Evolutionary conservation across 352 stramenopile species (phyloP).

Genomic region (Globisporangium cystogenes): DNA sequence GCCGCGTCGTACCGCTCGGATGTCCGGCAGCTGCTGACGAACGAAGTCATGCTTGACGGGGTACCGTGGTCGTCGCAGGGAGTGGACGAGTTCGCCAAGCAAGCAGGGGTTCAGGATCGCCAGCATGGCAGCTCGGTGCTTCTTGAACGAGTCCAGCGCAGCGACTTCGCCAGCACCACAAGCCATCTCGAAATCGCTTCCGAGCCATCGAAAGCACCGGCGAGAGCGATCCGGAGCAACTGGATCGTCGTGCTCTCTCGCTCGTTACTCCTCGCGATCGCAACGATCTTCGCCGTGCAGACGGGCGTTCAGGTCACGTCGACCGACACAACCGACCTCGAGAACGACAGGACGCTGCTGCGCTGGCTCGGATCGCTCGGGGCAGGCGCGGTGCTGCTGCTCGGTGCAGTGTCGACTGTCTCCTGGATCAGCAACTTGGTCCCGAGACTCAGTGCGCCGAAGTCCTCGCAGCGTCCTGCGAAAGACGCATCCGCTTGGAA

Average conservation of each 20-base stretch:
- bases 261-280: conserved; percentile 8
- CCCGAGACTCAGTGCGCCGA: not conserved
- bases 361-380: conserved; percentile 2
- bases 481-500: not conserved
- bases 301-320: conserved; percentile 2
- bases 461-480: not conserved
- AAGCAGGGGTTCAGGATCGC: not conserved
- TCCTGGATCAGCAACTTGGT: not conserved
- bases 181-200: not conserved
- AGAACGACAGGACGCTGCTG: conserved; percentile 7
- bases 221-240: not conserved
- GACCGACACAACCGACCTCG: not conserved
- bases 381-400: not conserved
- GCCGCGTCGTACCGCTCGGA: conserved; percentile 11
- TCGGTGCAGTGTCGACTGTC: not conserved
- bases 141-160: not conserved
- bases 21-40: conserved; percentile 13
- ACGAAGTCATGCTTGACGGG: conserved; percentile 15
- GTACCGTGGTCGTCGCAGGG: conserved; percentile 6
- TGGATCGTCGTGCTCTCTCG: not conserved
- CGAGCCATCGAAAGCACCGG: not conserved
- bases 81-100: conserved; percentile 9
- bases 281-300: conserved; percentile 9
- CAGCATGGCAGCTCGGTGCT: not conserved
- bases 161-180: not conserved